These are phyloP conservation scores for Lipomyces anomalus DNA, from an alignment of 805 yeast species.

Conservation along the genomic window DNA sequence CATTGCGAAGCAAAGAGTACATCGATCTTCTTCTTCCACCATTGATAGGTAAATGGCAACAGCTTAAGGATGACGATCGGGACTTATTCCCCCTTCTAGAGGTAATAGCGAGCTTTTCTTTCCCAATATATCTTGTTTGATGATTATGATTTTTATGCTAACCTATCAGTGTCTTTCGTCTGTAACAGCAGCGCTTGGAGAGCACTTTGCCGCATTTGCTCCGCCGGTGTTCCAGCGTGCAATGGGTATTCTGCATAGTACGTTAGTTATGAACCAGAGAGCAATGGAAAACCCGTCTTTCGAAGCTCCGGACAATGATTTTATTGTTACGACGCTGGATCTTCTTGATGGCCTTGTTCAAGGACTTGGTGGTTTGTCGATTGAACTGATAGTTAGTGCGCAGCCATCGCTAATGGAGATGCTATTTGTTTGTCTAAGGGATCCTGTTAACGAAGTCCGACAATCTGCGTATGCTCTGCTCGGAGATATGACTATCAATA, in stretches of 20 bases:
- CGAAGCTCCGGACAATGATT: constrained; percentile 78
- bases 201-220: constrained; percentile 81
- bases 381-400: constrained; percentile 13
- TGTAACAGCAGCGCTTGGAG: constrained; percentile 82
- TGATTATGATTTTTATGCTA: not conserved
- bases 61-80: constrained; percentile 66
- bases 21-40: constrained; percentile 71
- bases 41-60: constrained; percentile 73
- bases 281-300: constrained; percentile 55
- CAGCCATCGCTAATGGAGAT: constrained; percentile 49
- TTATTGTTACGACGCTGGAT: constrained; percentile 81
- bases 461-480: constrained; percentile 85
- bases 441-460: constrained; percentile 78
- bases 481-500: constrained; percentile 78
- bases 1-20: constrained; percentile 50
- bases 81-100: constrained; percentile 90
- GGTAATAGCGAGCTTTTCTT: constrained; percentile 7
- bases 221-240: constrained; percentile 79
- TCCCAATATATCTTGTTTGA: not conserved
- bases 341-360: constrained; percentile 88
- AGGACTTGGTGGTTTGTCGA: constrained; percentile 56
- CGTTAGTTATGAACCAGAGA: constrained; percentile 61
- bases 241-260: constrained; percentile 56
- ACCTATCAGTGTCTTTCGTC: constrained; percentile 72
- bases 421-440: constrained; percentile 64